phyloP scores from a whole-genome alignment of 208 protist genomes.

The Acanthamoeba lenticulata region DNA sequence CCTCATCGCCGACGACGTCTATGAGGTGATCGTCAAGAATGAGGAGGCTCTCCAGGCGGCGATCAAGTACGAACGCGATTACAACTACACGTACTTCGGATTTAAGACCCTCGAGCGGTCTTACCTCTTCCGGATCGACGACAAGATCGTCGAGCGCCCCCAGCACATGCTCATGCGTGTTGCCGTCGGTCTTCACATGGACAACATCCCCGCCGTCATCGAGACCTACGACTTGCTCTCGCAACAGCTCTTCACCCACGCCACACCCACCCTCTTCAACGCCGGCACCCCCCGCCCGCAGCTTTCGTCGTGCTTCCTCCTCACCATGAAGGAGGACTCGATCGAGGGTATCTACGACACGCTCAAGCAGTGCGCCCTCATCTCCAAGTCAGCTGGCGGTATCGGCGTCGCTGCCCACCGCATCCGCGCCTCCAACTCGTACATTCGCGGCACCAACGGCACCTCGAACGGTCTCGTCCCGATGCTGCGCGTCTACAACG shows the following conservation, averaged over 20 bases:
- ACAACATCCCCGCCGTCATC: slow-evolving; percentile 93
- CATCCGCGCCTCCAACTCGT: slow-evolving; percentile 96
- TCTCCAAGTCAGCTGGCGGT: slow-evolving; percentile 98
- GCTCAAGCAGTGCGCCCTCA: slow-evolving; percentile 97
- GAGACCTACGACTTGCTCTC: slow-evolving; percentile 97
- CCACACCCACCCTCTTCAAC: slow-evolving; percentile 99
- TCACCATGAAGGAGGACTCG: slow-evolving; percentile 98
- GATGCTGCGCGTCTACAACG: slow-evolving; percentile 99
- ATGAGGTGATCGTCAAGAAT: slow-evolving; percentile 82
- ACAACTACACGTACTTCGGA: slow-evolving; percentile 98
- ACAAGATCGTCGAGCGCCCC: slow-evolving; percentile 95
- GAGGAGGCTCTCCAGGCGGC: slow-evolving; percentile 91
- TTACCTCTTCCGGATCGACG: slow-evolving; percentile 97
- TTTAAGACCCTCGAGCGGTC: slow-evolving; percentile 99
- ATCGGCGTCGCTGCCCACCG: slow-evolving; percentile 98
- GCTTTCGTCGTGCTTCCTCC: slow-evolving; percentile 97
- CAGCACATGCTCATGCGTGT: slow-evolving; percentile 99
- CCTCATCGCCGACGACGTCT: slow-evolving; percentile 95
- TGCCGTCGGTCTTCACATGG: slow-evolving; percentile 96
- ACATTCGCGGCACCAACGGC: slow-evolving; percentile 98
- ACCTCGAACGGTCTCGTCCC: slow-evolving; percentile 97
- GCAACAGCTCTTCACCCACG: slow-evolving; percentile 96
- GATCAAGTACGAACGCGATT: slow-evolving; percentile 96
- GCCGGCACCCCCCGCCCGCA: slow-evolving; percentile 96
- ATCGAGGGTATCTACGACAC: slow-evolving; percentile 99